Base-by-base conservation (phyloP, 306 rosid species). In the Datisca glomerata region DNA sequence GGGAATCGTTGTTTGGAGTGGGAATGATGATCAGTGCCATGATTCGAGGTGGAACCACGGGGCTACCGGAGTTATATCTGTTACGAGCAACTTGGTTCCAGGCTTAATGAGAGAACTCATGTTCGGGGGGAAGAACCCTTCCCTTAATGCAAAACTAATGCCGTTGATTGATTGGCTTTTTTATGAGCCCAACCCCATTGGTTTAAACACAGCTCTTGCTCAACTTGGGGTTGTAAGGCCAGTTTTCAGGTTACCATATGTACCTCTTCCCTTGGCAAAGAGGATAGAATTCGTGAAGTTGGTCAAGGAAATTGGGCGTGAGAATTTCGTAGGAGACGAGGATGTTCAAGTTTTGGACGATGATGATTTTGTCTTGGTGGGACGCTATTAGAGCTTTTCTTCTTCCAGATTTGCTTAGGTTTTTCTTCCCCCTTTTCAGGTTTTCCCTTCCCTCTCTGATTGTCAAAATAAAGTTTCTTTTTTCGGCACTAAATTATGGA, bases 191-290 rank as follows among this genome's bases (percentile, higher is more conserved):
- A 89, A 80, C 51, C 98, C 95, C 52, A 80, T 89, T 20, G 81
- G 75, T 53, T 44, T 89, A 62, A 89, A 80, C 74, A 84, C 93
- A 0, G 98, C 98, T 10, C 98, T 89, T 22, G 95, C 98, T 49
- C 95, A 89, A 64, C 98, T 84, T 21, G 94, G 98, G 47, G 86
- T 77, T 15, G 81, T 72, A 31, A 80, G 95, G 67, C 98, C 94
- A 7, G 89, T 87, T 47, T 87, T 87, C 66, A 55, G 97, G 79
- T 71, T 87, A 33, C 97, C 97, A 3, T 87, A 83, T 68, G 86
- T 87, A 24, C 97, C 97, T 43, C 89, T 83, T 55, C 74, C 89
- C 27, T 29, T 54, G 60, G 80, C 65, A 45, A 74, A 87, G 67
- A 69, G 97, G 69, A 46, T 45, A 21, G 85, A 80, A 20, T 87